Base-by-base conservation (phyloP, 257 asterid genomes). In the Fraxinus pennsylvanica region DNA sequence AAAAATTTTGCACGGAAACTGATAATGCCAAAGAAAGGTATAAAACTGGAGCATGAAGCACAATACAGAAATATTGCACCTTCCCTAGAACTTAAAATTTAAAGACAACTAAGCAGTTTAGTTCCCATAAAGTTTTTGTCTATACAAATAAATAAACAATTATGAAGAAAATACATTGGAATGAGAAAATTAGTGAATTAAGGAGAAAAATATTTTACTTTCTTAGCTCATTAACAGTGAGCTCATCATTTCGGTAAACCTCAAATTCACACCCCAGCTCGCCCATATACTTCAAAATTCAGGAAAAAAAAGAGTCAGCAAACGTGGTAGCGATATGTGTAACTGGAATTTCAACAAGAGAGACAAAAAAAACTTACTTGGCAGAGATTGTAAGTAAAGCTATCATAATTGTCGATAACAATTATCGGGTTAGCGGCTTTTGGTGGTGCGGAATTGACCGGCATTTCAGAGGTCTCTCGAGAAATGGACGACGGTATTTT, bases 371-470 rank as follows among this genome's bases (percentile, higher is more conserved):
- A 43, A 78, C 90, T 12, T 19, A 93, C 99, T 79, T 95, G 99
- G 84, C 99, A 95, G 36, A 93, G 98, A 85, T 95, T 95, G 77
- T 95, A 95, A 69, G 99, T 95, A 91, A 95, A 95, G 85, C 98
- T 95, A 82, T 95, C 98, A 68, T 93, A 95, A 85, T 95, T 95
- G 78, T 95, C 99, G 30, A 95, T 93, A 22, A 93, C 99, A 6
- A 95, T 73, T 69, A 95, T 87, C 1, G 97, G 94, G 15, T 72
- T 81, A 9, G 74, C 61, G 30, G n/a, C 71, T 65, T 41, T 79
- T 63, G 61, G 83, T 21, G 66, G 61, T 71, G 71, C 38, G 0
- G 89, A 87, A 82, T 76, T 75, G 71, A 75, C 76, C 9, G 86
- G 8, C 79, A 87, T 68, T 41, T 27, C 72, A 65, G 87, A 65